These are phyloP conservation scores for Aspergillus incahuasiensis DNA, from an alignment of 495 filamentous ascomycete species.

Conservation along the genomic window DNA sequence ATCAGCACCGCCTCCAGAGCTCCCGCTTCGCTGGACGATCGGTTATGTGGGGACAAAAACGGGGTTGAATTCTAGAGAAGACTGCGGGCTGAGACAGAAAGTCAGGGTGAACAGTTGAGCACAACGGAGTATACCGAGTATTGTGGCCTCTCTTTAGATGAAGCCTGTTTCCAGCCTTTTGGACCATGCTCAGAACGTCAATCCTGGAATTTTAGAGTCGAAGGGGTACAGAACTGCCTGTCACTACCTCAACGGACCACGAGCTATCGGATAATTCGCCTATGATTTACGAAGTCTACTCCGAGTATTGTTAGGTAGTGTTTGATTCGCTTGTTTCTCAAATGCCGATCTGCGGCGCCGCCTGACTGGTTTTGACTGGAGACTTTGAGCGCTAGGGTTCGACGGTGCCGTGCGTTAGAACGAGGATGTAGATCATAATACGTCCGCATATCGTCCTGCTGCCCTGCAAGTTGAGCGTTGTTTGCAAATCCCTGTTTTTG, in stretches of 20 bases:
- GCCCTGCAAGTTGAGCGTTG: neutral
- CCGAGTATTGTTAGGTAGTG: neutral
- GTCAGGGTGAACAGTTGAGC: neutral
- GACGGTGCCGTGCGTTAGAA: neutral
- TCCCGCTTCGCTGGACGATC: neutral
- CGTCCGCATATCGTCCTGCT: neutral
- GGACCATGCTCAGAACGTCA: too few relatives aligned
- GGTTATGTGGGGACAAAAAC: neutral
- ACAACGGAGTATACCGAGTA: too few relatives aligned
- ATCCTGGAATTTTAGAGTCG: too few relatives aligned
- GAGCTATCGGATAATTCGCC: neutral
- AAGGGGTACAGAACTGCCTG: too few relatives aligned
- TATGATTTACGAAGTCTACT: neutral
- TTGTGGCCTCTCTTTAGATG: too few relatives aligned
- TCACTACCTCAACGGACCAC: neutral
- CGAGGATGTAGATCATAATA: conserved; percentile 3
- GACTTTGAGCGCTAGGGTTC: neutral
- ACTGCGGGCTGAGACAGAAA: neutral
- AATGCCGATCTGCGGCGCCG: neutral
- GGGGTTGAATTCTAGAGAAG: neutral
- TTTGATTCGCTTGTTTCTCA: neutral
- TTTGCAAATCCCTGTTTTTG: neutral
- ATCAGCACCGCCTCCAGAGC: neutral
- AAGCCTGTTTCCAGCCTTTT: too few relatives aligned
- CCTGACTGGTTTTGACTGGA: neutral